Base-by-base conservation (phyloP, 495 filamentous ascomycete genomes). In the Margaritispora aquatica region DNA sequence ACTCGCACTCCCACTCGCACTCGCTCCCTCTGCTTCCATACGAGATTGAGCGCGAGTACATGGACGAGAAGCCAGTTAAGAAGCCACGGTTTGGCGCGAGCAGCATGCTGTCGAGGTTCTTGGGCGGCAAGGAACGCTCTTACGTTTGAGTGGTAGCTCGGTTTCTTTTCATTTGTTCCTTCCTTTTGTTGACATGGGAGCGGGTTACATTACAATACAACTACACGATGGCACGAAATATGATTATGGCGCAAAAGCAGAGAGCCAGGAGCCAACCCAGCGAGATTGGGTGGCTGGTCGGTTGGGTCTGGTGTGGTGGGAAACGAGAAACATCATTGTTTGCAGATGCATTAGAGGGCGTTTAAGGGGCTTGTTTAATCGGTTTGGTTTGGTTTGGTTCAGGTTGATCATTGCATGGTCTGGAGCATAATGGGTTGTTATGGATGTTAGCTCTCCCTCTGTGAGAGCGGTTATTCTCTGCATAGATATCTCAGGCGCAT, bases 1-100 rank as follows among this genome's bases (percentile, higher is more conserved):
- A n/a, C n/a, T 22, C 27, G 11, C 36, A 58, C 19, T 21, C 26
- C 13, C 17, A 51, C 19, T 64, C 62, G 44, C 61, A 62, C 51
- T 44, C 38, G 15, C 11, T 44, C 8, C 20, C n/a, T 47, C 64
- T 67, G 61, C 52, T 67, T 10, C 65, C 65, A 11, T 67, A 67
- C 27, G 65, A 67, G 56, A 62, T 64, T 38, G 62, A 64, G 56
- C 58, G 59, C n/a, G 55, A 60, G 20, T n/a, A 55, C 19, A 23
- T 56, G 9, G 53, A 62, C 17, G 64, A 61, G 22, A 62, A 67
- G 38, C 51, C 65, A 11, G 38, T 44, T 17, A 67, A 67, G 53
- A 67, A 67, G 38, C 26, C 61, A 10, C 38, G 56, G 9, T 7
- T 50, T 13, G 57, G 60, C 1, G 60, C n/a, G n/a, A n/a, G 56